Evolutionary conservation across 2,329 filamentous ascomycete species (phyloP).

Genomic region (Chaetomiaceae sp.): DNA sequence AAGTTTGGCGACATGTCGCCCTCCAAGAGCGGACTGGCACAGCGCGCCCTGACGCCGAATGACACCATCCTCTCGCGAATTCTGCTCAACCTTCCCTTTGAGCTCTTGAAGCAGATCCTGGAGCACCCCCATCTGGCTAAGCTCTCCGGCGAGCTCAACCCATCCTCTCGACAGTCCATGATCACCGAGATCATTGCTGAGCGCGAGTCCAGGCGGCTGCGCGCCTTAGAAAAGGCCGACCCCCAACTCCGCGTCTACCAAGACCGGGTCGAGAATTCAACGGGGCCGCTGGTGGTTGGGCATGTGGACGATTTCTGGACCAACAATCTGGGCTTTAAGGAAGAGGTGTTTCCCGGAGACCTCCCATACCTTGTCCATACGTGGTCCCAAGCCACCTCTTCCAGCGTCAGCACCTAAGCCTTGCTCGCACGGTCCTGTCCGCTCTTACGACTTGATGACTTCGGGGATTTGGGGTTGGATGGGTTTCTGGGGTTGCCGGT

Average conservation of each 20-base stretch:
- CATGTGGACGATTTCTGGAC: constrained; percentile 23
- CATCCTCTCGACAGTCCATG: constrained; percentile 43
- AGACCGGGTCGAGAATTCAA: constrained; percentile 18
- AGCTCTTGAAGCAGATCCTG: constrained; percentile 59
- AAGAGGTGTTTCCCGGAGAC: constrained; percentile 27
- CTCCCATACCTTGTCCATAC: constrained; percentile 26
- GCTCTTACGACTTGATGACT: constrained; percentile 23
- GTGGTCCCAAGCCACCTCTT: constrained; percentile 19
- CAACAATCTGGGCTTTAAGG: constrained; percentile 29
- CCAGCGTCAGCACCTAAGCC: constrained; percentile 10
- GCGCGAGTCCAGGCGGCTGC: constrained; percentile 52
- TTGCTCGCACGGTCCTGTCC: not conserved
- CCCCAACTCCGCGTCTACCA: constrained; percentile 17
- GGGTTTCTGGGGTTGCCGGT: constrained; percentile 7
- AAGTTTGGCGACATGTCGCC: constrained; percentile 30
- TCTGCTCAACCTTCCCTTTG: constrained; percentile 65
- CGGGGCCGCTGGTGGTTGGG: constrained; percentile 18
- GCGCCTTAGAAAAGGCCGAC: constrained; percentile 39
- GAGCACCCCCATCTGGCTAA: constrained; percentile 54
- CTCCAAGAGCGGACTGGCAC: constrained; percentile 29
- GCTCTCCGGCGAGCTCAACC: constrained; percentile 46
- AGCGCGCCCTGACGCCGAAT: constrained; percentile 25
- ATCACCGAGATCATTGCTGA: constrained; percentile 49
- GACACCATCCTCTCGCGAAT: constrained; percentile 58
- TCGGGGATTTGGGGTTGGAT: constrained; percentile 6